Conservation (phyloP, 2,329 filamentous ascomycete species). For the Harringtonia lauricola region DNA sequence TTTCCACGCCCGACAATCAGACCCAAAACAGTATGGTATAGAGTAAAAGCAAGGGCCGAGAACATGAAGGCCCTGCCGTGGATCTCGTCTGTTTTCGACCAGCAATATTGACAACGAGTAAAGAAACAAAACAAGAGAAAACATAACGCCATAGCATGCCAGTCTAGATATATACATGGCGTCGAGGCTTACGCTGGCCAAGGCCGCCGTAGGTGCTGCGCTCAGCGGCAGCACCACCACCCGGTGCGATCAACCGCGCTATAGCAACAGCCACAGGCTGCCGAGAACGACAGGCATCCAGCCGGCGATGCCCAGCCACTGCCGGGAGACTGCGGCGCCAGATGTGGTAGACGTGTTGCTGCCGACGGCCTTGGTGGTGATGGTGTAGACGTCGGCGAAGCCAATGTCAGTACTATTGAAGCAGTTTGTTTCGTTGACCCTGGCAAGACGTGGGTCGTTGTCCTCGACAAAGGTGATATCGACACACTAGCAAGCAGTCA, state of each 20-base stretch:
- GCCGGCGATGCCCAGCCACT: not conserved
- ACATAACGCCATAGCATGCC: not conserved
- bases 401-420: constrained; percentile 73
- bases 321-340: constrained; percentile 10
- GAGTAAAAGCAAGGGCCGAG: too few species aligned
- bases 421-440: constrained; percentile 76
- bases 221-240: too few species aligned
- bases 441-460: constrained; percentile 50
- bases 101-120: too few species aligned
- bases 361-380: constrained; percentile 32
- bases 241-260: constrained; percentile 5
- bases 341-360: constrained; percentile 20
- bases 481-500: constrained; percentile 64
- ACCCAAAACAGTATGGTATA: too few species aligned
- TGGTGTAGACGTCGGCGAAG: constrained; percentile 68
- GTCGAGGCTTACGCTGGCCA: not conserved
- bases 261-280: constrained; percentile 27
- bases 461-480: constrained; percentile 87
- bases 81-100: too few species aligned
- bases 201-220: not conserved
- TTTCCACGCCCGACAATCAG: too few species aligned
- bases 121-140: too few species aligned
- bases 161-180: constrained; percentile 2
- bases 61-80: too few species aligned
- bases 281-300: constrained; percentile 26